These are phyloP conservation scores for Tulasnella calospora DNA, from an alignment of 768 basidiomycete genomes.

Conservation along the genomic window DNA sequence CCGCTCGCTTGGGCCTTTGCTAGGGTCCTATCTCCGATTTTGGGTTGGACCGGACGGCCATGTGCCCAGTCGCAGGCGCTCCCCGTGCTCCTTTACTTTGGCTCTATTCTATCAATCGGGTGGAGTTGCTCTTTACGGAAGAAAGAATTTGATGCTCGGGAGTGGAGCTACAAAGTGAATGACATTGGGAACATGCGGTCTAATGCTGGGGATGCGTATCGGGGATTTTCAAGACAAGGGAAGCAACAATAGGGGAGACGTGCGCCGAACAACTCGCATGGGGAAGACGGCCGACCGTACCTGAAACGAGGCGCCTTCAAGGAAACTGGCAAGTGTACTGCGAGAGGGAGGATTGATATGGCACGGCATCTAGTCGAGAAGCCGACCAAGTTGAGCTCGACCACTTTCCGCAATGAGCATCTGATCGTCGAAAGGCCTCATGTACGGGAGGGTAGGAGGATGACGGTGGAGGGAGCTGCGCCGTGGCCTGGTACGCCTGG, in stretches of 20 bases:
- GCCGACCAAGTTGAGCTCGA: not conserved
- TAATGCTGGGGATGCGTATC: conserved; percentile 6
- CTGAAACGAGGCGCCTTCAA: not conserved
- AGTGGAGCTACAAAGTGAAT: conserved; percentile 10
- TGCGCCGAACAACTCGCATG: not conserved
- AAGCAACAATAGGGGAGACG: not conserved
- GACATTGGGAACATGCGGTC: conserved; percentile 9
- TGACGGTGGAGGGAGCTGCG: not conserved
- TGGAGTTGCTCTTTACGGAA: no score
- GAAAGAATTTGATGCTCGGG: not conserved
- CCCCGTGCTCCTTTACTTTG: no score
- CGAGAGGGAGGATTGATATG: conserved; percentile 3
- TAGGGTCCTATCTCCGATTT: no score
- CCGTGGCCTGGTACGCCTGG: not conserved
- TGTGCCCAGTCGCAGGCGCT: no score
- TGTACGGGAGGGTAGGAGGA: not conserved
- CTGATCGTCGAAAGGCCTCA: not conserved
- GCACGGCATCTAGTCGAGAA: not conserved
- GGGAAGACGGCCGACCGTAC: not conserved
- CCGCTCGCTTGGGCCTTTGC: no score
- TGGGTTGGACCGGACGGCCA: no score
- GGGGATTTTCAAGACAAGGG: not conserved
- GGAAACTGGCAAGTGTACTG: not conserved
- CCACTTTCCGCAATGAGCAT: not conserved
- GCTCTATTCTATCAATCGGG: no score